A percentile compares a stretch with the other conserved stretches of the same genome.
Evolutionary conservation across 176 grass and related monocot species (phyloP).

Genomic region (Oryza officinalis): DNA sequence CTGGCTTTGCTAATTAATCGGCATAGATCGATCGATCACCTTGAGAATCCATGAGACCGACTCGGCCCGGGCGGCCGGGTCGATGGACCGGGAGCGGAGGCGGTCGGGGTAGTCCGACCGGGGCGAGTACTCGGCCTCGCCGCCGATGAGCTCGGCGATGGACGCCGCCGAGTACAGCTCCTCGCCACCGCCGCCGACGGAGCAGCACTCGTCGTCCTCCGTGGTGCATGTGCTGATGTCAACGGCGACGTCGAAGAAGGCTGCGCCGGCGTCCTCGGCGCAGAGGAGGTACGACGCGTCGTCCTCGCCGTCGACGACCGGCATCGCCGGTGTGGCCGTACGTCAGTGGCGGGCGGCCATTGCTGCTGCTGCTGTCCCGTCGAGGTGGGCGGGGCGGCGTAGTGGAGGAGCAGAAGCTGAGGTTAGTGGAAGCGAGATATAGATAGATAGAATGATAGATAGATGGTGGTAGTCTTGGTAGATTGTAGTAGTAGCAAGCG

Average conservation of each 20-base stretch:
- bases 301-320: conserved; percentile 52
- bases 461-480: neutral
- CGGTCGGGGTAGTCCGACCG: conserved; percentile 64
- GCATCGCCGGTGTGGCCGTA: conserved; percentile 40
- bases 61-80: conserved; percentile 65
- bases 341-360: conserved; percentile 45
- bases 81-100: conserved; percentile 68
- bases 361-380: neutral
- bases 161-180: conserved; percentile 36
- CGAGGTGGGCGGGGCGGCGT: conserved; percentile 13
- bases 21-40: conserved; percentile 41
- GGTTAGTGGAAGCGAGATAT: conserved; percentile 37
- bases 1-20: neutral
- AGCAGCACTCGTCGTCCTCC: conserved; percentile 30
- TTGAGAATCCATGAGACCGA: conserved; percentile 88
- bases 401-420: conserved; percentile 21
- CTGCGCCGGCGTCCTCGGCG: conserved; percentile 64
- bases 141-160: conserved; percentile 65
- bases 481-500: neutral
- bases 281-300: conserved; percentile 71
- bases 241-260: conserved; percentile 31
- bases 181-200: conserved; percentile 32
- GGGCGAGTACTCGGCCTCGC: conserved; percentile 63
- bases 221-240: neutral
- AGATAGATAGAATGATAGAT: neutral